phyloP scores from a whole-genome alignment of 257 asterid species.

The Euphrasia confusa region DNA sequence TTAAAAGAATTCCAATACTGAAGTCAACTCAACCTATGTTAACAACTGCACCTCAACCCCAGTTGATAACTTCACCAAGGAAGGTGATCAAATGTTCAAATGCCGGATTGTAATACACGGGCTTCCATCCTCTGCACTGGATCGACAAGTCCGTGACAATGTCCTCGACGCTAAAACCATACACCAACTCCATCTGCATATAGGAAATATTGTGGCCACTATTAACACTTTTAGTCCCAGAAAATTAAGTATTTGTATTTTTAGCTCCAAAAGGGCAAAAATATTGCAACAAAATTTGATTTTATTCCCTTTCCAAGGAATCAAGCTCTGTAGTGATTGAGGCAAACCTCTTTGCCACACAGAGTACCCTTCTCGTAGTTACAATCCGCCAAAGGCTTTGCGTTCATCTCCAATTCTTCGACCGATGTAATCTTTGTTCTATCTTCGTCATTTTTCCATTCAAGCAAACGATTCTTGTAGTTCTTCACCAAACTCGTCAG shows the following conservation, averaged over 20 bases:
- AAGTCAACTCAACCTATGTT: too few relatives aligned
- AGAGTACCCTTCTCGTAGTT: conserved; percentile 52
- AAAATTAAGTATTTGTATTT: too few relatives aligned
- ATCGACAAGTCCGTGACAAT: conserved; percentile 70
- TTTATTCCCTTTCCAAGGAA: too few relatives aligned
- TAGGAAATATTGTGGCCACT: background rate
- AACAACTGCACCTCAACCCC: too few relatives aligned
- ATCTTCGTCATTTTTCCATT: conserved; percentile 18
- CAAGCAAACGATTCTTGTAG: conserved; percentile 25
- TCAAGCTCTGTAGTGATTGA: background rate
- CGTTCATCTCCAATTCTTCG: conserved; percentile 51
- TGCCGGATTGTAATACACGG: conserved; percentile 60
- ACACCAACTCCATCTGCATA: conserved; percentile 70
- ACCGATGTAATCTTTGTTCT: conserved; percentile 23
- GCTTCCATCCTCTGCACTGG: conserved; percentile 87
- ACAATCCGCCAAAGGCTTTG: conserved; percentile 55
- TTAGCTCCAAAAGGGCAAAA: background rate
- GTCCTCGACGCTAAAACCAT: conserved; percentile 81
- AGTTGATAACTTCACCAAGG: too few relatives aligned
- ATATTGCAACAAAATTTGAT: too few relatives aligned
- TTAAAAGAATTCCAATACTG: too few relatives aligned
- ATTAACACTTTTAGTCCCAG: background rate
- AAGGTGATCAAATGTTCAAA: too few relatives aligned
- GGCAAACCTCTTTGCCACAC: conserved; percentile 5
- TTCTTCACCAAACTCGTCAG: background rate